Conservation (phyloP, 495 filamentous ascomycete species). For the Neurospora sp. region DNA sequence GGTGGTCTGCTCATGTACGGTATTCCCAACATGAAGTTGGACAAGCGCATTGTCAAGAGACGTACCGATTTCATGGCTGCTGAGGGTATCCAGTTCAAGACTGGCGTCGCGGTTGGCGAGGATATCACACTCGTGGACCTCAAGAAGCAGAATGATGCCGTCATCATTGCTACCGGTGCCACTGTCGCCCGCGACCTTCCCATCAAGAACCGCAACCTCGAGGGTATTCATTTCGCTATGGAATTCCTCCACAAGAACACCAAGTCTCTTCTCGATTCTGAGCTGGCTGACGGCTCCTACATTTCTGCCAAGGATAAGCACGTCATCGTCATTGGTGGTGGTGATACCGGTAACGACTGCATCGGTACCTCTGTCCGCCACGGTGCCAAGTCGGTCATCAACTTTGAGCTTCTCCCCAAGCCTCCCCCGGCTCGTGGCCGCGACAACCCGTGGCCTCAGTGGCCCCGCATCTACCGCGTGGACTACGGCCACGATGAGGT, state of each 20-base stretch:
- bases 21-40: conserved; percentile 99
- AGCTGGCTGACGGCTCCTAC: conserved; percentile 75
- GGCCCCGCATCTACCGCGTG: conserved; percentile 96
- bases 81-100: conserved; percentile 80
- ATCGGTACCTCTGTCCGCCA: conserved; percentile 98
- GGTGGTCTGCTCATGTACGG: conserved; percentile 98
- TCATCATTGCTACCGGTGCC: conserved; percentile 92
- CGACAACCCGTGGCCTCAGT: conserved; percentile 99
- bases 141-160: conserved; percentile 68
- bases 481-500: conserved; percentile 98
- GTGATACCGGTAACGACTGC: conserved; percentile 98
- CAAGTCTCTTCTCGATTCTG: conserved; percentile 93
- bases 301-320: conserved; percentile 96
- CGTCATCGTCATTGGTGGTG: conserved; percentile 95
- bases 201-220: conserved; percentile 80
- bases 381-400: conserved; percentile 90
- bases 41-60: conserved; percentile 96
- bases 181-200: conserved; percentile 95
- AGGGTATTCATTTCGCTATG: conserved; percentile 97
- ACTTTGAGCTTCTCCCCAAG: conserved; percentile 95
- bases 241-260: conserved; percentile 98
- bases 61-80: conserved; percentile 93
- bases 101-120: conserved; percentile 67
- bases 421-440: conserved; percentile 87
- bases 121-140: conserved; percentile 69